Evolutionary conservation across 306 rosid species (phyloP), one percentile per base, ranked within the genome.

Genomic region (Corylus heterophylla): DNA sequence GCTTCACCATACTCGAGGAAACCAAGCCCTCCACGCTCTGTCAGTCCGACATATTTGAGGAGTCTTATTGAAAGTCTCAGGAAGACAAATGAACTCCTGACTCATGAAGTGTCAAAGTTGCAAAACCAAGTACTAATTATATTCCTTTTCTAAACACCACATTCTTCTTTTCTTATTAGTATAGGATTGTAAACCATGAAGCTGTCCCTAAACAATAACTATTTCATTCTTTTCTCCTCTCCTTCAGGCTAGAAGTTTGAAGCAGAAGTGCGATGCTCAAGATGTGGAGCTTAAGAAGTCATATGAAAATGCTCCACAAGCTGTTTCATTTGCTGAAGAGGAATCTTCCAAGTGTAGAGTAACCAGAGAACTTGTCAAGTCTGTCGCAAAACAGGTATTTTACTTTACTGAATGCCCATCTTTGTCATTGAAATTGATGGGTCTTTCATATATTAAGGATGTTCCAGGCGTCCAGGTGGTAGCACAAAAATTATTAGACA

Each of bases 1-100:
- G 50, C 83, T 66, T 89, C 96, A 61, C 96, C 97, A 0, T 90
- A 85, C 77, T 42, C 93, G 70, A 89, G 88, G 83, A 88, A 85
- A 83, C 96, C 91, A 51, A 96, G 99, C 89, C 96, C 97, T 58
- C 94, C 97, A 10, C 92, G 91, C 13, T 86, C 90, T 72, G 37
- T 75, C 25, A 83, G 90, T 81, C 96, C 96, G 18, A 88, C 89
- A 83, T 91, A 91, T 80, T 96, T 98, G 29, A 91, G 83, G 88
- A 89, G 94, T 78, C 85, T 96, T 64, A 88, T 96, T 44, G 99
- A 96, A 35, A 89, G 84, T 84, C 88, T 96, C 49, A 93, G 75
- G 90, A 91, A 81, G 83, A 88, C 89, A 69, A 96, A 85, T 68
- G 98, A 88, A 71, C 72, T 79, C 61, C 35, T 96, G 83, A 89